Evolutionary conservation across 768 basidiomycete genomes (phyloP), one percentile per base, ranked within the genome.

Genomic region (Scleroderma bovista): DNA sequence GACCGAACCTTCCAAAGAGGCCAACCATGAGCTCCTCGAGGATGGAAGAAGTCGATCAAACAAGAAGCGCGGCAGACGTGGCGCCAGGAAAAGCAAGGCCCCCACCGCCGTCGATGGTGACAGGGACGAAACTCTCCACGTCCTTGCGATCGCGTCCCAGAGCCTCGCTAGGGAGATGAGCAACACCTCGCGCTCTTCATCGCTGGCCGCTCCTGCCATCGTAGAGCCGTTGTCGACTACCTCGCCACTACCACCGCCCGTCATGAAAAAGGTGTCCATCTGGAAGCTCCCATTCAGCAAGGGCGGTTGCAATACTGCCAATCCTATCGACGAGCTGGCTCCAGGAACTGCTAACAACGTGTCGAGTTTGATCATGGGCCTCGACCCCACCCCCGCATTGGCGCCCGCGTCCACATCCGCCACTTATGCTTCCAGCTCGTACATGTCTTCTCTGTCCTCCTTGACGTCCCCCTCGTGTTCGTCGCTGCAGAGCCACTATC

Each of bases 161-260:
- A 75, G 80, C 4, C 76, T 95, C 31, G 93, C 87, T 19, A 76
- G 93, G 53, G 88, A 94, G 69, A 80, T 95, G 59, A 88, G 86
- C 60, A 77, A 77, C 52, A 81, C 80, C 1, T 81, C 80, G 16
- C 75, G 71, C 49, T 69, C 75, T 9, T 76, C 75, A 8, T 74
- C 75, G 0, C 69, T 65, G 6, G 63, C 60, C 29, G 69, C 70
- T 12, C 43, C 52, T 17, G 50, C 57, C 36, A 33, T 40, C 16
- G 19, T 54, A 6, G 22, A 54, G 16, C 54, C 64, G 47, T 17
- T 44, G 10, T 52, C 61, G 16, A 44, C 59, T 38, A 55, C 63
- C 40, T 45, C 58, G 6, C 29, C 59, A 22, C 50, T 68, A 1
- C 53, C 72, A 12, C 53, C 66, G 7, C 69, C 79, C 22, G 70